A percentile compares a stretch with the other conserved stretches of the same genome.
Conservation (phyloP, 192 early-diverging fungal species). For the Coemansia sp. region DNA sequence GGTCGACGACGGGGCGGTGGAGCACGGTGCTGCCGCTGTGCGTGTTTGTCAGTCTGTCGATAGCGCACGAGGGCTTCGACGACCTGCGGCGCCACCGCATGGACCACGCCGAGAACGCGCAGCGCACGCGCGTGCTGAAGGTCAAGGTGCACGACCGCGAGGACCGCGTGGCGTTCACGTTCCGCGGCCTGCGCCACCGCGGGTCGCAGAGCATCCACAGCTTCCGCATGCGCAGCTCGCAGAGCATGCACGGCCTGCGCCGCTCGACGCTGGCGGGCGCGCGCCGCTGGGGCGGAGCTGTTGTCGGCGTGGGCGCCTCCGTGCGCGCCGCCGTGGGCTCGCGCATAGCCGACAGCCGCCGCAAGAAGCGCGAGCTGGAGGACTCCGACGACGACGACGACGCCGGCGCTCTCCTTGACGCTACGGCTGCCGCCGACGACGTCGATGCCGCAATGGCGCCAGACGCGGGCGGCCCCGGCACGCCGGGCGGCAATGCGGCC, state of each 20-base stretch:
- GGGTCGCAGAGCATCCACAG: constrained; percentile 53
- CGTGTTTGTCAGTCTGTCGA: constrained; percentile 71
- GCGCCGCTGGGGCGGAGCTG: constrained; percentile 25
- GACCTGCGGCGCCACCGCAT: constrained; percentile 64
- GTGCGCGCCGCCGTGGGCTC: constrained; percentile 17
- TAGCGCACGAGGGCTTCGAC: constrained; percentile 74
- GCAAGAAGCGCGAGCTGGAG: constrained; percentile 48
- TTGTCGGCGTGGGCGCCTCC: constrained; percentile 16
- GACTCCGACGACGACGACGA: constrained; percentile 52
- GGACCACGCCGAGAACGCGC: constrained; percentile 60
- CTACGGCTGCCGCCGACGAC: neutral
- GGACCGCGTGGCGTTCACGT: constrained; percentile 45
- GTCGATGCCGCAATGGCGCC: neutral
- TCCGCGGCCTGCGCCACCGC: constrained; percentile 38
- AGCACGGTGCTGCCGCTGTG: constrained; percentile 72
- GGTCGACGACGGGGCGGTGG: constrained; percentile 74
- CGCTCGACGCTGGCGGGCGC: constrained; percentile 20
- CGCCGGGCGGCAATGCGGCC: constrained; percentile 2
- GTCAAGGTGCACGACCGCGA: constrained; percentile 55
- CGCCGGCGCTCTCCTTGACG: neutral
- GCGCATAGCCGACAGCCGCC: constrained; percentile 43
- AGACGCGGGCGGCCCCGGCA: neutral
- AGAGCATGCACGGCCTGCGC: constrained; percentile 43
- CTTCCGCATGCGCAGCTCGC: constrained; percentile 40
- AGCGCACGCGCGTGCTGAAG: constrained; percentile 52